Evolutionary conservation across 2,329 filamentous ascomycete genomes (phyloP).

Genomic region (Colletotrichum tofieldiae): DNA sequence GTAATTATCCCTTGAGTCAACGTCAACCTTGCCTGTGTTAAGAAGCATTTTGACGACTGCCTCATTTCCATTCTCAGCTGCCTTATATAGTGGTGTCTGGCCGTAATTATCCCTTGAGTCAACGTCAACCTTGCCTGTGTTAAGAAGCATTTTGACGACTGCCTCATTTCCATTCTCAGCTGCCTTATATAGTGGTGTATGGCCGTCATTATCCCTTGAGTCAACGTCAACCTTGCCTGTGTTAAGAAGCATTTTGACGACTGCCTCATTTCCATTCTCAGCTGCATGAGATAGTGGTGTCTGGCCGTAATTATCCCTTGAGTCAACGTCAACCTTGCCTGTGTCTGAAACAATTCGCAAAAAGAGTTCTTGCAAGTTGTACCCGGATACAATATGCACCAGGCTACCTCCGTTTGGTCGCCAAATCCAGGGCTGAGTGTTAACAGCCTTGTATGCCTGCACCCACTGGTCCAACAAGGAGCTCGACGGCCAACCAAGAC

Average conservation of each 20-base stretch:
- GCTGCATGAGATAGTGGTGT: neutral
- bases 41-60: conserved; percentile 33
- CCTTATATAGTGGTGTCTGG: neutral
- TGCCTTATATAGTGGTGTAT: neutral
- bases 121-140: neutral
- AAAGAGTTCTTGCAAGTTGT: too few species aligned
- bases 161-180: neutral
- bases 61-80: conserved; percentile 10
- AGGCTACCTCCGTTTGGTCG: too few species aligned
- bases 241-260: neutral
- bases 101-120: neutral
- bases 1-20: neutral
- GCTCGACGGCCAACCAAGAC: too few species aligned
- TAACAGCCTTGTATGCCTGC: too few species aligned
- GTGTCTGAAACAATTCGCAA: neutral
- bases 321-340: neutral
- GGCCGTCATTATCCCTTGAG: too few species aligned
- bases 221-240: neutral
- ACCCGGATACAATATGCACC: too few species aligned
- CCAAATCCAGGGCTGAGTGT: too few species aligned
- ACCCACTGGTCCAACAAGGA: too few species aligned
- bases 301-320: neutral
- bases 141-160: neutral
- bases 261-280: fast-evolving
- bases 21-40: neutral